These are phyloP conservation scores for Ogataea philodendri DNA, from an alignment of 805 yeast species.

Conservation along the genomic window DNA sequence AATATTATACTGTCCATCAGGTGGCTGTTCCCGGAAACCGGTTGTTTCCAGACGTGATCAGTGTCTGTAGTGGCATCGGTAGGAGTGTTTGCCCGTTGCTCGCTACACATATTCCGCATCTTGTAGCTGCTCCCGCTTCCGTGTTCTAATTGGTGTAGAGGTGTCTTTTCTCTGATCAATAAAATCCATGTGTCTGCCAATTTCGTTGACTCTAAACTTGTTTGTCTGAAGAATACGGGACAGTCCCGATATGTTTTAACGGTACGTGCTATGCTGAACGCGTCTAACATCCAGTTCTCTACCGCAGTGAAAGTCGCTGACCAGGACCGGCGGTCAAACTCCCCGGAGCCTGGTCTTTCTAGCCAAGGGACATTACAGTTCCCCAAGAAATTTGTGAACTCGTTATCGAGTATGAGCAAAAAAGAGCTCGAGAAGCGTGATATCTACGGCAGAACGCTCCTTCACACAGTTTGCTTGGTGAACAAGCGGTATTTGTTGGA, in stretches of 20 bases:
- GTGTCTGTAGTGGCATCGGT: too few relatives aligned
- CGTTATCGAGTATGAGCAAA: constrained; percentile 31
- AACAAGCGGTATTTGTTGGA: constrained; percentile 48
- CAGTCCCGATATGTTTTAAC: constrained; percentile 25
- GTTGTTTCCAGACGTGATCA: too few relatives aligned
- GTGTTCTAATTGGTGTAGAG: too few relatives aligned
- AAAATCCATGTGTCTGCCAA: constrained; percentile 1
- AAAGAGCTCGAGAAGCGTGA: constrained; percentile 52
- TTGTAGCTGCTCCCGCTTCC: too few relatives aligned
- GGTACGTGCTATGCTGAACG: constrained; percentile 12
- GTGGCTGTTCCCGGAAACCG: neutral
- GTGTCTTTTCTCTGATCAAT: too few relatives aligned
- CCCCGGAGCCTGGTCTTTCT: constrained; percentile 7
- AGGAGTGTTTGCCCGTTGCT: too few relatives aligned
- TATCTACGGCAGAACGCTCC: constrained; percentile 60
- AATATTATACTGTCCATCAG: neutral
- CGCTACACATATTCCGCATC: too few relatives aligned
- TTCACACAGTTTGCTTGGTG: constrained; percentile 54
- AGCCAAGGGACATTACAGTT: constrained; percentile 6
- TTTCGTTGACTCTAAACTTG: neutral
- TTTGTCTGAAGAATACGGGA: neutral
- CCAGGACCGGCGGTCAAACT: constrained; percentile 12
- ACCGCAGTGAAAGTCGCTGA: constrained; percentile 14
- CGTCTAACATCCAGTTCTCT: constrained; percentile 18
- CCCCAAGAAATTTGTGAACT: constrained; percentile 20